Percentiles rank a stretch among this genome's conserved stretches.
These are phyloP conservation scores for Scheffersomyces lignosus DNA, from an alignment of 805 yeast genomes.

Conservation along the genomic window DNA sequence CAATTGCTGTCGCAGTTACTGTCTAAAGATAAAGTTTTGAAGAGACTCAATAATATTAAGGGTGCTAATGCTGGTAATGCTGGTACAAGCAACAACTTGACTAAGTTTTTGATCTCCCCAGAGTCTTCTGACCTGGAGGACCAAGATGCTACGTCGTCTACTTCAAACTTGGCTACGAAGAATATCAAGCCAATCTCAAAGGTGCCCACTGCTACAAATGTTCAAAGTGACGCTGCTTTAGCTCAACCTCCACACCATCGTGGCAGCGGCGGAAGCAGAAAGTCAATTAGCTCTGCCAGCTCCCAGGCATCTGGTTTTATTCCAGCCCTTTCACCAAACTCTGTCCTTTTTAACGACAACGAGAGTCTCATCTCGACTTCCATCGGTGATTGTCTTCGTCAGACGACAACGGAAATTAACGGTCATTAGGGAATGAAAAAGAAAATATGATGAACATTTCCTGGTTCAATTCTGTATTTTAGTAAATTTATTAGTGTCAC, in stretches of 20 bases:
- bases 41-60: not conserved
- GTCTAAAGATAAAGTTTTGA: not conserved
- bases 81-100: slow-evolving; percentile 1
- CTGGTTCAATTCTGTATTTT: no score
- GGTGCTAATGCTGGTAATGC: not conserved
- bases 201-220: not conserved
- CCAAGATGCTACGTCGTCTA: slow-evolving; percentile 7
- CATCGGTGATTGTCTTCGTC: slow-evolving; percentile 42
- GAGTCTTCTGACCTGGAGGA: slow-evolving; percentile 25
- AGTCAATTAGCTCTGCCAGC: slow-evolving; percentile 13
- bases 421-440: no score
- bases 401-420: slow-evolving; percentile 38
- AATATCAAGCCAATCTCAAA: not conserved
- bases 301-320: slow-evolving; percentile 2
- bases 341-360: slow-evolving; percentile 19
- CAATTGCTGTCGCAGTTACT: slow-evolving; percentile 26
- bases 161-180: slow-evolving; percentile 1
- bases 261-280: slow-evolving; percentile 8
- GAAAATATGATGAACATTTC: no score
- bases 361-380: slow-evolving; percentile 39
- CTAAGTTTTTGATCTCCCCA: slow-evolving; percentile 24
- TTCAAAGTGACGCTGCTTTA: no score
- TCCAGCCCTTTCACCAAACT: not conserved
- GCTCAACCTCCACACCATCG: no score
- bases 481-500: no score